Evolutionary conservation across 2,329 filamentous ascomycete species (phyloP), one percentile per base, ranked within the genome.

Genomic region (Fonsecaea multimorphosa): DNA sequence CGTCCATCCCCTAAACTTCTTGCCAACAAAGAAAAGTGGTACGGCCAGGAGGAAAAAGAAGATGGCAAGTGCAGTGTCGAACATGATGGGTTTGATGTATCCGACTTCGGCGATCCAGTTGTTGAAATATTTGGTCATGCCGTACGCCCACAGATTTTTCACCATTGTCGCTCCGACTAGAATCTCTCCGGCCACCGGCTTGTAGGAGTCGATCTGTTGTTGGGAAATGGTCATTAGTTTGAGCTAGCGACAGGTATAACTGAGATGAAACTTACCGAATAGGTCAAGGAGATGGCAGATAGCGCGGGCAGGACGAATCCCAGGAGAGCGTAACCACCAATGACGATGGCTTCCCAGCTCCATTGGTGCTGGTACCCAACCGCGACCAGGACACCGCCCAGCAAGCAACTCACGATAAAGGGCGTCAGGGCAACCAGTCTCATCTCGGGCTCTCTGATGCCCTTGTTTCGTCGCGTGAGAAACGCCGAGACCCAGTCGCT

Each of bases 381-480:
- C 0, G 79, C 81, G 31, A 82, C 84, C 2, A 84, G 74, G 9
- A 82, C 76, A 62, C 80, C 77, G 1, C 81, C 82, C 29, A 85
- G 73, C 29, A 83, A 76, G 2, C 84, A 82, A 14, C 84, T 80
- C 31, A 86, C 73, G 70, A 84, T 74, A 69, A 83, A 85, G 0
- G 84, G 77, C 11, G 79, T 73, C 19, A 87, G 79, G 3, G 82
- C 82, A 1, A 84, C 84, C 4, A 88, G 74, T n/a, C 86, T 79
- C 85, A 87, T 87, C 71, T 87, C 85, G 0, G 86, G 84, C 57
- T 86, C 81, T n/a, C 85, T 78, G 22, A 87, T 79, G 4, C 86
- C 86, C 3, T 80, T 79, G 69, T 87, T 88, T 31, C 79, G 78
- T 59, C 74, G 77, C 0, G 86, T 87, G 24, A 84, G 76, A 61